Percentiles rank a stretch among this genome's conserved stretches.
These are phyloP conservation scores for Pythium sukuiense DNA, from an alignment of 352 stramenopile genomes.

Conservation along the genomic window DNA sequence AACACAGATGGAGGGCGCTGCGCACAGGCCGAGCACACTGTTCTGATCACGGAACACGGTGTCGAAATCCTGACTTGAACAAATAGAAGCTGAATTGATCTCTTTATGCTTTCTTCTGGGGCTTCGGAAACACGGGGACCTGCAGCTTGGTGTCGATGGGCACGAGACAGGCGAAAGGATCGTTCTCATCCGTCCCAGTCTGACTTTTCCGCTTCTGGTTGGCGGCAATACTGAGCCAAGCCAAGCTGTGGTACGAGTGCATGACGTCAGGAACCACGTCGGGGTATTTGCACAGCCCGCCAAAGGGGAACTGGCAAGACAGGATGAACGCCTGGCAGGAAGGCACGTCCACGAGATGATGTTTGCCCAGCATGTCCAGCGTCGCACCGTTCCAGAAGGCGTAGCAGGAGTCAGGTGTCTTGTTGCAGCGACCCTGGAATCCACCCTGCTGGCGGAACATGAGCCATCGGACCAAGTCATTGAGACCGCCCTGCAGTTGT, in stretches of 20 bases:
- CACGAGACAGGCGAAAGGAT: conserved; percentile 36
- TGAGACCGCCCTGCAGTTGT: conserved; percentile 65
- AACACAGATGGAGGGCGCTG: conserved; percentile 92
- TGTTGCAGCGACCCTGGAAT: conserved; percentile 92
- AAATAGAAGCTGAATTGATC: not conserved
- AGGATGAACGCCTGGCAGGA: conserved; percentile 77
- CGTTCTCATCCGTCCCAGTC: conserved; percentile 7
- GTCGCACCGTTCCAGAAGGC: conserved; percentile 93
- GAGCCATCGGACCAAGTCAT: conserved; percentile 78
- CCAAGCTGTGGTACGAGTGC: conserved; percentile 91
- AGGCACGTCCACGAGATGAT: conserved; percentile 74
- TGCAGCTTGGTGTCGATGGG: conserved; percentile 77
- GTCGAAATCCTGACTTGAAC: conserved; percentile 93
- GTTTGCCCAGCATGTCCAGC: conserved; percentile 73
- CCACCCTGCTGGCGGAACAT: conserved; percentile 80
- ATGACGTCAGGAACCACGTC: conserved; percentile 86
- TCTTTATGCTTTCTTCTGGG: conserved; percentile 12
- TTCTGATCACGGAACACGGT: conserved; percentile 94
- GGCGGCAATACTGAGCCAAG: conserved; percentile 86
- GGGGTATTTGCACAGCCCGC: conserved; percentile 86
- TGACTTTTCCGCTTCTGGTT: conserved; percentile 18
- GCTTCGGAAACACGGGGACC: conserved; percentile 64
- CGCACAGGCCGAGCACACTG: conserved; percentile 98
- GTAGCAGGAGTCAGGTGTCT: conserved; percentile 89
- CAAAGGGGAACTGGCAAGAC: conserved; percentile 81